Evolutionary conservation across 1,284 basidiomycete species (phyloP).

Genomic region (Cerrena zonata): DNA sequence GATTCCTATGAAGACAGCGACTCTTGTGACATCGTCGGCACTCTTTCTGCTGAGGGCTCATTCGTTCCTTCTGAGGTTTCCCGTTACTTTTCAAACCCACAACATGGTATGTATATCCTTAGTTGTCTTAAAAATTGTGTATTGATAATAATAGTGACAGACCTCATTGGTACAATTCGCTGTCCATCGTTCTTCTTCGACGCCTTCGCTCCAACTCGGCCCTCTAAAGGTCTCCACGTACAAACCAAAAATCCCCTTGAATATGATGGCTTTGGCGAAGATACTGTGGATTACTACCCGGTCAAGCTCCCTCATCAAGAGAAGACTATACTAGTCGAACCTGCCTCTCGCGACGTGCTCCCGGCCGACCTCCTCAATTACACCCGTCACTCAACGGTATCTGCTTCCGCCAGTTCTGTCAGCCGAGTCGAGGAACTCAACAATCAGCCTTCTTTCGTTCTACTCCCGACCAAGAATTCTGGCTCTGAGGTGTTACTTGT

Average conservation of each 20-base stretch:
- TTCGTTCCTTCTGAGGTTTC: background rate
- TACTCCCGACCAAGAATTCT: too few species aligned
- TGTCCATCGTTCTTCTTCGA: background rate
- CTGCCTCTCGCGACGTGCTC: too few species aligned
- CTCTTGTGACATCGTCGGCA: background rate
- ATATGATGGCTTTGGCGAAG: background rate
- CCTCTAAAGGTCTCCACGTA: background rate
- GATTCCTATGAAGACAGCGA: background rate
- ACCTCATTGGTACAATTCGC: background rate
- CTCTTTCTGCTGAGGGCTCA: background rate
- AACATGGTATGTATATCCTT: too few species aligned
- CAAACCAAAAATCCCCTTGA: background rate
- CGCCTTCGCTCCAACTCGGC: background rate
- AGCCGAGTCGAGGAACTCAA: too few species aligned
- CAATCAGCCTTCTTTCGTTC: too few species aligned
- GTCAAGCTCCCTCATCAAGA: background rate
- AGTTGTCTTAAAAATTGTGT: too few species aligned
- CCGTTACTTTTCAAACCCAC: background rate
- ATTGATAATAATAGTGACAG: background rate
- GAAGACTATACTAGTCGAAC: background rate
- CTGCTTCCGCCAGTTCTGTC: too few species aligned
- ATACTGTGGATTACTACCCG: background rate
- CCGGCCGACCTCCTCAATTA: too few species aligned
- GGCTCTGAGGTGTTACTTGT: too few species aligned
- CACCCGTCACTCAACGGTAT: too few species aligned